Evolutionary conservation across 768 basidiomycete genomes (phyloP).

Genomic region (Boletus subparvulus): DNA sequence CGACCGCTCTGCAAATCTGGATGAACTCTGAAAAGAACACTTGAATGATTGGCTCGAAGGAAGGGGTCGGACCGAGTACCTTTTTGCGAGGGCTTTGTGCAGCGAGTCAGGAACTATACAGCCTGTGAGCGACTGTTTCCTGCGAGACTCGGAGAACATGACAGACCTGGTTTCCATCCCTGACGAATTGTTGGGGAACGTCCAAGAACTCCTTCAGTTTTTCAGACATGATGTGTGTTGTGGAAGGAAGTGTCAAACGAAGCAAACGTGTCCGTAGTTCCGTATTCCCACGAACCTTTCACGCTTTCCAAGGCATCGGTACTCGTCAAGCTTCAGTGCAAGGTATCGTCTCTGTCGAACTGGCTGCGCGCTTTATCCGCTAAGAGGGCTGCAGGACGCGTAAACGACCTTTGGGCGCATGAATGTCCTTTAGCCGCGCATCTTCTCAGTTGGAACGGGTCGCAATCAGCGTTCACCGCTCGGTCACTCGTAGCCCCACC

Average conservation of each 20-base stretch:
- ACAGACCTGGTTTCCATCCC: slow-evolving; percentile 89
- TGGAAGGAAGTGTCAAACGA: slow-evolving; percentile 15
- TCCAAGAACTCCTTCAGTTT: slow-evolving; percentile 88
- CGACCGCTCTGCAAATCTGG: slow-evolving; percentile 95
- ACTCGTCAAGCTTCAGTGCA: background rate
- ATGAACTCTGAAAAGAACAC: slow-evolving; percentile 66
- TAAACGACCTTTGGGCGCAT: slow-evolving; percentile 39
- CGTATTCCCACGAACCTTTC: slow-evolving; percentile 27
- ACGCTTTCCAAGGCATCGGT: background rate
- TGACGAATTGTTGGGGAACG: slow-evolving; percentile 87
- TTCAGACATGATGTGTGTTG: slow-evolving; percentile 68
- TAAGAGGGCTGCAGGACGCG: slow-evolving; percentile 16
- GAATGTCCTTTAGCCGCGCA: slow-evolving; percentile 57
- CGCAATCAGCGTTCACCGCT: slow-evolving; percentile 26
- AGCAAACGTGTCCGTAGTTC: slow-evolving; percentile 30
- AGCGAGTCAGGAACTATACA: slow-evolving; percentile 86
- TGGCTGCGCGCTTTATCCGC: background rate
- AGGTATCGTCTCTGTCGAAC: slow-evolving; percentile 16
- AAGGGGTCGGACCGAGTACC: slow-evolving; percentile 47
- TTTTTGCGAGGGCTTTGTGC: slow-evolving; percentile 96
- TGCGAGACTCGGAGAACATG: background rate
- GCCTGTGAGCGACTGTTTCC: slow-evolving; percentile 9
- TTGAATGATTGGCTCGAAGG: background rate
- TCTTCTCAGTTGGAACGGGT: slow-evolving; percentile 32
- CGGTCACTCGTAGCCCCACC: slow-evolving; percentile 11